phyloP scores from a whole-genome alignment of 768 basidiomycete genomes.

The Rhodotorula sphaerocarpa region DNA sequence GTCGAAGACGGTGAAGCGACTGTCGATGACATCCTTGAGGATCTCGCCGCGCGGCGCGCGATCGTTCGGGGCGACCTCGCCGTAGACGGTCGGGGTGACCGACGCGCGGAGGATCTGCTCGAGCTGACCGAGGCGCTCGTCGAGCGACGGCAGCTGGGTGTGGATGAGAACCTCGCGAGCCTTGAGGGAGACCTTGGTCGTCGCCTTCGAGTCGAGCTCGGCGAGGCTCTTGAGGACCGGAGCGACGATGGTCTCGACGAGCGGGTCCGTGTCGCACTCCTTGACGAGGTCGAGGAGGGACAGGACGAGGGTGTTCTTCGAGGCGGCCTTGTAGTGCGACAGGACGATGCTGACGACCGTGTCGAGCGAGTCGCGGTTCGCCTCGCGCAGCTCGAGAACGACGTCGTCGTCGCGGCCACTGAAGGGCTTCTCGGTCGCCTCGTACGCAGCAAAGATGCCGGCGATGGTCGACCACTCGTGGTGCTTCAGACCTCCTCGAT shows the following conservation, averaged over 20 bases:
- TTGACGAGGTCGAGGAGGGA: conserved; percentile 85
- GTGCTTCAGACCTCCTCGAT: conserved; percentile 69
- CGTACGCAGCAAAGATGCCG: conserved; percentile 66
- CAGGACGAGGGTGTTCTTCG: conserved; percentile 81
- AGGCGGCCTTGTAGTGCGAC: conserved; percentile 89
- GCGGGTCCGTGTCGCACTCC: conserved; percentile 63
- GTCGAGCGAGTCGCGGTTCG: conserved; percentile 85
- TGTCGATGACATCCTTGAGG: conserved; percentile 87
- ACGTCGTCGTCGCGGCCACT: conserved; percentile 89
- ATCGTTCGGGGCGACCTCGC: conserved; percentile 61
- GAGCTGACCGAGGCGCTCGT: conserved; percentile 89
- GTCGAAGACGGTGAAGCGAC: conserved; percentile 91
- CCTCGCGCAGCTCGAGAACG: conserved; percentile 78
- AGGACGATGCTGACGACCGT: conserved; percentile 75
- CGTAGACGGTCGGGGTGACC: conserved; percentile 78
- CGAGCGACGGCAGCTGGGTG: conserved; percentile 92
- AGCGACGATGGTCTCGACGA: conserved; percentile 66
- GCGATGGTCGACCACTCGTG: conserved; percentile 77
- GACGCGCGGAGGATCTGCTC: conserved; percentile 83
- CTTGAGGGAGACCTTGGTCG: conserved; percentile 82
- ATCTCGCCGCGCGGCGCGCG: conserved; percentile 74
- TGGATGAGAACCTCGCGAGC: conserved; percentile 95
- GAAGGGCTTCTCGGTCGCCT: conserved; percentile 80
- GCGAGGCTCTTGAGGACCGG: conserved; percentile 73
- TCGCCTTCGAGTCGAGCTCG: conserved; percentile 83